Evolutionary conservation across 208 protist species (phyloP).

Genomic region (Trichomonas vaginalis): DNA sequence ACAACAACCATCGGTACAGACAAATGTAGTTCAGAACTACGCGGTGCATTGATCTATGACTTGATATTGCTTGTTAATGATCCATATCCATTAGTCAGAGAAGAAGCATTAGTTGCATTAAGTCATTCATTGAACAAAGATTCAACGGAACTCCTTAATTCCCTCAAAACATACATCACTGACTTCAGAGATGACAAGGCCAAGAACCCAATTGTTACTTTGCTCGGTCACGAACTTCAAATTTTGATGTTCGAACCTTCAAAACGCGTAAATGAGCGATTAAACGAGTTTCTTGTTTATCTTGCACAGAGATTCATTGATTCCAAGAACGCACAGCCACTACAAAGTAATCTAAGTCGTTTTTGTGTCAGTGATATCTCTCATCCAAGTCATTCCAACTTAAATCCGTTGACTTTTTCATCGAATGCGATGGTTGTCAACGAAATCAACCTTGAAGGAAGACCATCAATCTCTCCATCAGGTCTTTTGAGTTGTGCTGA

Average conservation of each 20-base stretch:
- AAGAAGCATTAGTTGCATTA: neutral
- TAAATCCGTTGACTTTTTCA: neutral
- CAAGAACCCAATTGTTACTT: neutral
- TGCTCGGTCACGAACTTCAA: neutral
- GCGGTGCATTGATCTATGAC: neutral
- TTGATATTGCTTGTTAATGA: neutral
- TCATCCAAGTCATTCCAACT: neutral
- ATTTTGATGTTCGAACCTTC: neutral
- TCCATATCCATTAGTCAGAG: neutral
- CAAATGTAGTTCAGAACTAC: neutral
- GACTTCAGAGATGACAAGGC: neutral
- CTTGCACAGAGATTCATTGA: neutral
- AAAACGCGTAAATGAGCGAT: neutral
- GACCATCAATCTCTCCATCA: neutral
- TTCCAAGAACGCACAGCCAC: neutral
- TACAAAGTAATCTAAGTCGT: neutral
- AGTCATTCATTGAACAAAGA: neutral
- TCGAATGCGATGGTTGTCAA: neutral
- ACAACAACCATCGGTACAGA: neutral
- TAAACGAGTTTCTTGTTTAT: neutral
- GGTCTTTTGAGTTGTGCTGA: neutral
- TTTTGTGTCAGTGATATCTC: neutral
- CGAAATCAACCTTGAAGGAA: neutral
- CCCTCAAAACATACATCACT: neutral
- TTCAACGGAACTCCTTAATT: neutral